Evolutionary conservation across 495 filamentous ascomycete genomes (phyloP), one percentile per base, ranked within the genome.

Genomic region (Hypoxylon rickii): DNA sequence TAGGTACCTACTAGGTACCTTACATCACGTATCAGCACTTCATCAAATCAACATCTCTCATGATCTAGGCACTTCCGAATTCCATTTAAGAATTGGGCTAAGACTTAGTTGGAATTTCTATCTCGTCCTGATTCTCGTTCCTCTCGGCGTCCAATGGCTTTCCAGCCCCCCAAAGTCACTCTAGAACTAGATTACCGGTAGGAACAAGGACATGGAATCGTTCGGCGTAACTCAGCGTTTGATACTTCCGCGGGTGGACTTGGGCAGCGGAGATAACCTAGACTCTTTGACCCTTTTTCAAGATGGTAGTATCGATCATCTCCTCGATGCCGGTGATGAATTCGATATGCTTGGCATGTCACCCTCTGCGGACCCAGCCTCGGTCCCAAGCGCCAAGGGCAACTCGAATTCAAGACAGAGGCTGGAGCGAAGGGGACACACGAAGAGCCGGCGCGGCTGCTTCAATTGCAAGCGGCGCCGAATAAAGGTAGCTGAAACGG

Each of bases 401-500:
- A 58, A 44, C 12, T 33, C 44, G 33, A 37, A 13, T 22, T 56
- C 52, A 12, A 72, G 55, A 44, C 69, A 64, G 26, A 65, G 70
- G 36, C 45, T 74, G n/a, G 75, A 79, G 62, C 59, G 76, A 32
- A 44, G 72, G 26, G 77, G 78, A 0, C 83, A 86, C 50, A 85
- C 77, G 1, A 87, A 87, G 64, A 84, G 81, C 20, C 71, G 84
- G 2, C 67, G 76, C n/a, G 84, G 83, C 1, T 87, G 84, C 60
- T 83, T 78, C 53, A 83, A 84, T 67, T 87, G 85, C 75, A 87
- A 87, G 65, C 69, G 75, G 34, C 71, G 83, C 7, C 73, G 78
- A 52, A 85, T 87, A 60, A 87, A 86, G 76, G 78, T 77, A 65
- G 32, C 3, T 13, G n/a, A n/a, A n/a, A n/a, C n/a, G n/a, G n/a